Evolutionary conservation across 331 rosid species (phyloP).

Genomic region (Erythrophleum ivorense): DNA sequence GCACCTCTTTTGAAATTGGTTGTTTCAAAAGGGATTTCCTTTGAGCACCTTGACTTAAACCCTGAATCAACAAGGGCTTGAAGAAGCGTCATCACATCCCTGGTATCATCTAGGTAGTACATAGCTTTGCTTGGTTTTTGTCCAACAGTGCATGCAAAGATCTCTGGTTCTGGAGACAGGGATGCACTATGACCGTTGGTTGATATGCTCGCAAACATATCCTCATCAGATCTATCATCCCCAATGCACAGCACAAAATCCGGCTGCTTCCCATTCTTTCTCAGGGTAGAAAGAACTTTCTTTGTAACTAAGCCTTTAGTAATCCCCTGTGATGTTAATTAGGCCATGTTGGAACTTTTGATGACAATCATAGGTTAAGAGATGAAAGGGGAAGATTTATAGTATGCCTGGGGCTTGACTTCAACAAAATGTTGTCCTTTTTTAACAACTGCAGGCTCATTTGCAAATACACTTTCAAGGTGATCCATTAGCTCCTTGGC

Average conservation of each 20-base stretch:
- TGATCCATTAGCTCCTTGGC: constrained; percentile 77
- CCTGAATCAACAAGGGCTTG: constrained; percentile 57
- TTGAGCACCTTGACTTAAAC: constrained; percentile 35
- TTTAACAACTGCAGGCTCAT: constrained; percentile 79
- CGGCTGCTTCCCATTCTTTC: constrained; percentile 48
- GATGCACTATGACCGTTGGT: constrained; percentile 44
- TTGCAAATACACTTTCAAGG: constrained; percentile 75
- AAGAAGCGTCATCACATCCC: constrained; percentile 67
- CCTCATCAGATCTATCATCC: constrained; percentile 89
- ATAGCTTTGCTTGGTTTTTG: constrained; percentile 94
- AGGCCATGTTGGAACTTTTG: constrained; percentile 20
- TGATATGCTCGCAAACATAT: constrained; percentile 83
- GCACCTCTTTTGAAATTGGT: constrained; percentile 36
- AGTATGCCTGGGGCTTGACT: constrained; percentile 76
- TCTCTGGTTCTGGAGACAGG: constrained; percentile 54
- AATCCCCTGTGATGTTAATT: constrained; percentile 62
- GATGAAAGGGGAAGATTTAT: neutral
- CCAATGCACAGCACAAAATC: constrained; percentile 90
- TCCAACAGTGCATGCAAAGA: constrained; percentile 89
- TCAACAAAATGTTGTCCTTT: constrained; percentile 77
- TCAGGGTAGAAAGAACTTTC: constrained; percentile 69
- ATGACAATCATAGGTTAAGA: constrained; percentile 23
- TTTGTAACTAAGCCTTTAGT: constrained; percentile 77
- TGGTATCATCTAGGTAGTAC: constrained; percentile 75
- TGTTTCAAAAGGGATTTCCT: constrained; percentile 37